These are phyloP conservation scores for Epichloe scottii DNA, from an alignment of 2,329 filamentous ascomycete species.

Conservation along the genomic window DNA sequence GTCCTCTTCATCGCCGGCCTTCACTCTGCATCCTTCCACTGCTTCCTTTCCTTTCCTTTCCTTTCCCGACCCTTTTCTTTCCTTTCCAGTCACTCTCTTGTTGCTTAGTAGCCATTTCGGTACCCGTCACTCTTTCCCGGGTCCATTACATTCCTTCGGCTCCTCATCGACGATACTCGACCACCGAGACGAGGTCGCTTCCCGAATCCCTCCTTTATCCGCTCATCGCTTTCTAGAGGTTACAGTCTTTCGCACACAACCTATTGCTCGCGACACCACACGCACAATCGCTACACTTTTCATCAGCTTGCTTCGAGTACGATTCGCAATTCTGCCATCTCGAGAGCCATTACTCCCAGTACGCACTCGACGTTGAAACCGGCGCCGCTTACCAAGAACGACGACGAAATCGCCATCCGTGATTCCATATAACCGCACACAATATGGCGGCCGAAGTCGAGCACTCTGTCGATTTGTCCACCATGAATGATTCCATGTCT, in stretches of 20 bases:
- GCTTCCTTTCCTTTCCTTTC: conserved; percentile 23
- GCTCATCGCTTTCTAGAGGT: neutral
- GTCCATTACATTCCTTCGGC: conserved; percentile 31
- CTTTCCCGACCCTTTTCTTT: conserved; percentile 27
- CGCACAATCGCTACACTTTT: conserved; percentile 7
- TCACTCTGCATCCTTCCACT: conserved; percentile 21
- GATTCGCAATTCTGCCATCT: neutral
- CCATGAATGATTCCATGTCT: conserved; percentile 10
- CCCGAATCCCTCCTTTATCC: conserved; percentile 9
- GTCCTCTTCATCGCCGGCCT: conserved; percentile 22
- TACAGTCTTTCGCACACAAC: conserved; percentile 10
- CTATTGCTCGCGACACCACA: neutral
- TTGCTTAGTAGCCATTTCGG: conserved; percentile 25
- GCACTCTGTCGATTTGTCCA: conserved; percentile 21
- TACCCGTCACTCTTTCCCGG: conserved; percentile 41
- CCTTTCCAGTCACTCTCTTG: conserved; percentile 41
- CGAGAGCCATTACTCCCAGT: neutral
- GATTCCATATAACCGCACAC: neutral
- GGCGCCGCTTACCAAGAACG: neutral
- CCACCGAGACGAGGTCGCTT: conserved; percentile 7
- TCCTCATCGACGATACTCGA: conserved; percentile 14
- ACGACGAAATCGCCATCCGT: neutral
- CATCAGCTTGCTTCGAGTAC: conserved; percentile 2
- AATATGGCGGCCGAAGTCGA: conserved; percentile 29
- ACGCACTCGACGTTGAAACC: neutral